Percentiles rank a stretch among this genome's conserved stretches.
Conservation (phyloP, 2,329 filamentous ascomycete species). For the Leptographium lundbergii region DNA sequence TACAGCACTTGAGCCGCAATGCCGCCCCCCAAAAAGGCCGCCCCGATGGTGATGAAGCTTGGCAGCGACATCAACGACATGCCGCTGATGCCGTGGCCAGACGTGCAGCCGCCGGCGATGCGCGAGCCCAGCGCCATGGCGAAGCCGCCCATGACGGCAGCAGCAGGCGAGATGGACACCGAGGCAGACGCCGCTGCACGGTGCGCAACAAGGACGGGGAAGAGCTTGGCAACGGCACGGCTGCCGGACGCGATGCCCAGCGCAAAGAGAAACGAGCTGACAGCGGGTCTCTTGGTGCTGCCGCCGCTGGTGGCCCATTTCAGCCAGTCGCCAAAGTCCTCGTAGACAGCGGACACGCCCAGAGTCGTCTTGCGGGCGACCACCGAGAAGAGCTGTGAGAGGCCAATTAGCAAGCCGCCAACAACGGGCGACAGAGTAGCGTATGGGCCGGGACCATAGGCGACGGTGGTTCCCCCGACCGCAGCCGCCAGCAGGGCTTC, state of each 20-base stretch:
- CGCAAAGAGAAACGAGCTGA: constrained; percentile 10
- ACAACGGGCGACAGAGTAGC: constrained; percentile 29
- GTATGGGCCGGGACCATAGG: constrained; percentile 16
- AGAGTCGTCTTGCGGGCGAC: constrained; percentile 39
- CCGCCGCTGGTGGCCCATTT: constrained; percentile 16
- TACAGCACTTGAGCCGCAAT: constrained; percentile 2
- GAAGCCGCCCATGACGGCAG: constrained; percentile 40
- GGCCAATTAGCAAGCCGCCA: constrained; percentile 46
- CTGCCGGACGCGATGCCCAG: constrained; percentile 21
- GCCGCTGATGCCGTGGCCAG: constrained; percentile 57
- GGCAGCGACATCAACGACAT: constrained; percentile 48
- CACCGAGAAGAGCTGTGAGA: constrained; percentile 44
- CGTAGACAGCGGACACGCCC: constrained; percentile 48
- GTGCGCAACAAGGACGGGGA: constrained; percentile 4
- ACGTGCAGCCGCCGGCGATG: constrained; percentile 54
- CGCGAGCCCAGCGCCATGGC: constrained; percentile 47
- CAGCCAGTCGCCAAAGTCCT: constrained; percentile 45
- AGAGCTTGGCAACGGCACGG: not conserved
- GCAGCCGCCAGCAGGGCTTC: constrained; percentile 30
- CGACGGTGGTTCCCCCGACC: constrained; percentile 21
- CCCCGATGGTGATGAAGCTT: constrained; percentile 47
- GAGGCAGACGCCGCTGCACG: not conserved
- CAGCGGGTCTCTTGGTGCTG: constrained; percentile 15
- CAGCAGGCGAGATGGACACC: constrained; percentile 19
- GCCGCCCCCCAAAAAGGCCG: constrained; percentile 41